Base-by-base conservation (phyloP, 768 basidiomycete genomes). In the Xanthoconium purpureum region DNA sequence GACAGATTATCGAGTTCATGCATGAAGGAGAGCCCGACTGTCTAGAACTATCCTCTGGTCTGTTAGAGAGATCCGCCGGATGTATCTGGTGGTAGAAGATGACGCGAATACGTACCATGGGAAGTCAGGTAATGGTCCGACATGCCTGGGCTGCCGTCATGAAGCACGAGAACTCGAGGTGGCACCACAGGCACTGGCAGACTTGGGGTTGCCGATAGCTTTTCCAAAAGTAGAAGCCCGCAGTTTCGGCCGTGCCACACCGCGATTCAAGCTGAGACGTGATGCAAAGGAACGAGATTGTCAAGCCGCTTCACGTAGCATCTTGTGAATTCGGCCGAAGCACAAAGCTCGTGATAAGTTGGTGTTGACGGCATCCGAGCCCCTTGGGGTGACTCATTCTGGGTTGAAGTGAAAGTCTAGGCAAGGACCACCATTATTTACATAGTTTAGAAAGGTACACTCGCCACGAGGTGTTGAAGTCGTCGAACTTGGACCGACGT, bases 1-100 rank as follows among this genome's bases (percentile, higher is more conserved):
- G 82, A 43, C n/a, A 84, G 59, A 56, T 80, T 81, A 37, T 73
- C 70, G 32, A 85, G 76, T 69, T 85, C 79, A 17, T 76, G 76
- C 42, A 80, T 62, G 71, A 82, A n/a, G n/a, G n/a, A 84, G 7
- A 84, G 73, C 17, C 77, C 73, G 47, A 75, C 67, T 17, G 74
- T 77, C 79, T 77, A 76, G 59, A 79, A 78, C 17, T n/a, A n/a
- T 69, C 64, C 5, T 57, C 59, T 2, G 67, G 60, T 39, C 74
- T 76, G 53, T 73, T 69, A 0, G 62, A 70, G 1, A 79, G 69
- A 51, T 76, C 60, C 3, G 73, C 76, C 56, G 62, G 71, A 28
- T 79, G 80, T 46, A 81, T 57, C 66, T 80, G 80, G 62, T 80
- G 80, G 53, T 81, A 80, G 60, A 80, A 71, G 38, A 81, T 65